phyloP scores from a whole-genome alignment of 2,329 filamentous ascomycete genomes.

The Sclerotinia nivalis region DNA sequence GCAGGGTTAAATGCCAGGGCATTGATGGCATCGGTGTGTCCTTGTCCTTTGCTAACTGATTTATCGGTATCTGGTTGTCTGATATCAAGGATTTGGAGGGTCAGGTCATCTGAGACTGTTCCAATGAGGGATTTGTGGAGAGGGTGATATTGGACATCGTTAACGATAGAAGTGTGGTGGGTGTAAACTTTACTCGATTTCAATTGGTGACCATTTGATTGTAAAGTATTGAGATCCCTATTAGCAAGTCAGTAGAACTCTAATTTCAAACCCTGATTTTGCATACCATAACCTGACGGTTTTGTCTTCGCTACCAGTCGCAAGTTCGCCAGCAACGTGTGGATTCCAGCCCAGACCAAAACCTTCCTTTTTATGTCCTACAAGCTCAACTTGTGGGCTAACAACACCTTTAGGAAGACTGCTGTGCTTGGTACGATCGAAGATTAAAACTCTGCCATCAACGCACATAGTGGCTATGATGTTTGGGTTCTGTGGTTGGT shows the following conservation, averaged over 20 bases:
- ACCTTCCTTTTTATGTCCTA: constrained; percentile 84
- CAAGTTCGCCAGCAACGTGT: constrained; percentile 72
- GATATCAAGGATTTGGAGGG: constrained; percentile 88
- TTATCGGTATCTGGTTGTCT: constrained; percentile 65
- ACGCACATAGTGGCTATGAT: constrained; percentile 92
- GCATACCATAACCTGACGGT: constrained; percentile 87
- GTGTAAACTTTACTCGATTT: constrained; percentile 75
- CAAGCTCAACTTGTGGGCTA: constrained; percentile 63
- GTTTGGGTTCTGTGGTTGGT: constrained; percentile 96
- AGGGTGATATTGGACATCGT: constrained; percentile 95
- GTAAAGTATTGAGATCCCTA: constrained; percentile 79
- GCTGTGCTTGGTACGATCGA: constrained; percentile 93
- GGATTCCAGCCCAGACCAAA: constrained; percentile 95
- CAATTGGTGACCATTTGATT: constrained; percentile 67
- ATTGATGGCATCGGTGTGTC: constrained; percentile 92
- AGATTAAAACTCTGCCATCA: constrained; percentile 86
- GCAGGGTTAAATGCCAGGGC: constrained; percentile 92
- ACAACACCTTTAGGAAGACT: constrained; percentile 60
- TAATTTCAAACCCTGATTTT: constrained; percentile 9
- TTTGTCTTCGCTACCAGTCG: constrained; percentile 87
- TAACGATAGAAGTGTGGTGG: constrained; percentile 88
- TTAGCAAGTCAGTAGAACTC: constrained; percentile 5
- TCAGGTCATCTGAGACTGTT: constrained; percentile 92
- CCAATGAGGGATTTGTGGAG: constrained; percentile 83
- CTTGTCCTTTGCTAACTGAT: constrained; percentile 69